Percentiles rank a stretch among this genome's conserved stretches.
These are phyloP conservation scores for Gautieria morchelliformis DNA, from an alignment of 768 basidiomycete genomes.

Conservation along the genomic window DNA sequence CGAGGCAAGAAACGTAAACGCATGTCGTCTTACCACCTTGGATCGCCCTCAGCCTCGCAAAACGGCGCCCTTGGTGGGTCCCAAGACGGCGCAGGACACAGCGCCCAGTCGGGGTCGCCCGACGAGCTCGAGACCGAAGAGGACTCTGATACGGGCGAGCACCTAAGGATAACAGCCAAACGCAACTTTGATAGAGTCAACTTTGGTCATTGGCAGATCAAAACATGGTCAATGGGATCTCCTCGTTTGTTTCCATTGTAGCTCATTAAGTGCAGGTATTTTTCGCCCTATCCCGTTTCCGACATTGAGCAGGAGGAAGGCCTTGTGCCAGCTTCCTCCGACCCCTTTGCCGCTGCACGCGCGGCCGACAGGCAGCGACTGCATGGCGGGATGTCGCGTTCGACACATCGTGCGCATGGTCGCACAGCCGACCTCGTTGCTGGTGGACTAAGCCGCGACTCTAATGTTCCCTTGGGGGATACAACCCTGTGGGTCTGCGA, in stretches of 20 bases:
- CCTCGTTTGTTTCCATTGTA: background rate
- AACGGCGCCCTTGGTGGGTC: background rate
- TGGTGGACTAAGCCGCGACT: constrained; percentile 45
- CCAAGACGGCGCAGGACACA: background rate
- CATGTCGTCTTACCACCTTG: background rate
- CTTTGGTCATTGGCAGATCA: constrained; percentile 80
- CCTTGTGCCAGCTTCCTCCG: constrained; percentile 8
- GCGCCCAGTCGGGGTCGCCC: background rate
- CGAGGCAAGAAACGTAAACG: constrained; percentile 27
- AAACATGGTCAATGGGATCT: constrained; percentile 61
- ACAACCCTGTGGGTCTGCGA: constrained; percentile 73
- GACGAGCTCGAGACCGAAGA: constrained; percentile 34
- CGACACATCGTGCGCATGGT: constrained; percentile 51
- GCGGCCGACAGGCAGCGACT: constrained; percentile 1
- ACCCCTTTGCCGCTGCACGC: constrained; percentile 7
- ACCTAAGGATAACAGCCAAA: constrained; percentile 55
- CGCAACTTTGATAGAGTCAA: constrained; percentile 83
- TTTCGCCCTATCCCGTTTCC: constrained; percentile 80
- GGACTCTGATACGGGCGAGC: constrained; percentile 58
- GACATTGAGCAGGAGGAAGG: constrained; percentile 57
- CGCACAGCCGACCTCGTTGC: constrained; percentile 68
- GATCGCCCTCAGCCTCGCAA: background rate
- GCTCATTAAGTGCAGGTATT: constrained; percentile 52
- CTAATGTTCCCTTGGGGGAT: constrained; percentile 27
- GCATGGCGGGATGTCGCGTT: constrained; percentile 26